These are phyloP conservation scores for Piloderma croceum DNA, from an alignment of 768 basidiomycete genomes.

Conservation along the genomic window DNA sequence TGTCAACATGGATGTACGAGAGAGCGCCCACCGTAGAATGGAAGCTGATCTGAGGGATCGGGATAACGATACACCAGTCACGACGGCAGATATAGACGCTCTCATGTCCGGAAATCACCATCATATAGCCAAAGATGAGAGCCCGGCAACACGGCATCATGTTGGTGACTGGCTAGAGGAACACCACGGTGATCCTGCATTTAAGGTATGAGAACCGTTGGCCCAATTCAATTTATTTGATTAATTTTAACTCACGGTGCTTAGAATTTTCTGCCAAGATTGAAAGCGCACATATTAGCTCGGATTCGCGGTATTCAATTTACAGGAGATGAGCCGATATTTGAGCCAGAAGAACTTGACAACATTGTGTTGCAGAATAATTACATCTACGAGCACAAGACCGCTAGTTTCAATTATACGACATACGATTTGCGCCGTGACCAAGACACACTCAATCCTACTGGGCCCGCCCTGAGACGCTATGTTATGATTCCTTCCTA, in stretches of 20 bases:
- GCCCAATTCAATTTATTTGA: too few relatives aligned
- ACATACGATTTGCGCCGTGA: conserved; percentile 23
- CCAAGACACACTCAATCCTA: conserved; percentile 17
- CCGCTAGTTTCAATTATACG: conserved; percentile 26
- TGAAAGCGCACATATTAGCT: conserved; percentile 13
- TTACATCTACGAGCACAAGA: conserved; percentile 16
- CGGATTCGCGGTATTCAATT: conserved; percentile 6
- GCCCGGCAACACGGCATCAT: not conserved
- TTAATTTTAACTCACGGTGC: too few relatives aligned
- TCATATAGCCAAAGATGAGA: too few relatives aligned
- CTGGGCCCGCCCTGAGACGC: conserved; percentile 3
- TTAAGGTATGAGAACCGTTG: not conserved
- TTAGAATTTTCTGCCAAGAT: conserved; percentile 11
- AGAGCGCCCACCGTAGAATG: not conserved
- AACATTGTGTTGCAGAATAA: conserved; percentile 11
- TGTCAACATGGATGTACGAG: not conserved
- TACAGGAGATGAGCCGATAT: conserved; percentile 4
- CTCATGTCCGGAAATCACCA: too few relatives aligned
- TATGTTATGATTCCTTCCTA: conserved; percentile 21
- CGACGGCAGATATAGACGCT: too few relatives aligned
- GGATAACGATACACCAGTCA: too few relatives aligned
- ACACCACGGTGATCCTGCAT: not conserved
- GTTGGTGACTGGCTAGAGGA: not conserved
- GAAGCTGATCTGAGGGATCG: not conserved
- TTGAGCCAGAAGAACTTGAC: conserved; percentile 8